Conservation (phyloP, 768 basidiomycete species). For the Suillus occidentalis region DNA sequence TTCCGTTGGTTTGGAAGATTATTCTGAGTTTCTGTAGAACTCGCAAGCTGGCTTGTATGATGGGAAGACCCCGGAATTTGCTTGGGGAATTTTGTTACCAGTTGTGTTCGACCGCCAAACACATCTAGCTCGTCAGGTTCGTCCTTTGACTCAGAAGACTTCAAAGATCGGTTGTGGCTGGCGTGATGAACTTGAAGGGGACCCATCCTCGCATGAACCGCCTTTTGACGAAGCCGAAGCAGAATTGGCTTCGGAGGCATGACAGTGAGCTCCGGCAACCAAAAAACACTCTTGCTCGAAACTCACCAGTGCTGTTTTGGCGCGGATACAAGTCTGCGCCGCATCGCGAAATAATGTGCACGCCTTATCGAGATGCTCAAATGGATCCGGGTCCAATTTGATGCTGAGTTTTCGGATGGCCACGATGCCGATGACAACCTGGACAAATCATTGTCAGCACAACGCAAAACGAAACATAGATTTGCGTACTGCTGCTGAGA, state of each 20-base stretch:
- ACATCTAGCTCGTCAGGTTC: constrained; percentile 32
- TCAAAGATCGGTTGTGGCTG: constrained; percentile 13
- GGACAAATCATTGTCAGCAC: neutral
- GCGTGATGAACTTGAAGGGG: constrained; percentile 8
- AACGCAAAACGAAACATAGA: neutral
- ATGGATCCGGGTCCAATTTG: constrained; percentile 44
- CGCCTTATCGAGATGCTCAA: constrained; percentile 47
- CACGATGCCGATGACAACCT: constrained; percentile 57
- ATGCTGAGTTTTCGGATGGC: constrained; percentile 47
- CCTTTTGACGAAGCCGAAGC: constrained; percentile 44
- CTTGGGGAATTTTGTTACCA: constrained; percentile 19
- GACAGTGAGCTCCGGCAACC: neutral
- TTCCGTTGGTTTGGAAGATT: constrained; percentile 5
- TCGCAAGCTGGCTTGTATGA: neutral
- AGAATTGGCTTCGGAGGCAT: constrained; percentile 41
- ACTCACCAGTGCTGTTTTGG: constrained; percentile 48
- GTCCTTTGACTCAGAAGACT: neutral
- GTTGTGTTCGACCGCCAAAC: constrained; percentile 35
- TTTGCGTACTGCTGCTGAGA: constrained; percentile 50
- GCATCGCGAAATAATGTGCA: constrained; percentile 45
- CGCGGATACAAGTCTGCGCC: constrained; percentile 47
- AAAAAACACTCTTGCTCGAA: neutral
- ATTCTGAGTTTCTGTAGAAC: neutral
- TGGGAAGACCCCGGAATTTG: neutral
- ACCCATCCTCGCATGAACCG: constrained; percentile 31